Base-by-base conservation (phyloP, 2,329 filamentous ascomycete species). In the Beauveria scarabaeidicola region DNA sequence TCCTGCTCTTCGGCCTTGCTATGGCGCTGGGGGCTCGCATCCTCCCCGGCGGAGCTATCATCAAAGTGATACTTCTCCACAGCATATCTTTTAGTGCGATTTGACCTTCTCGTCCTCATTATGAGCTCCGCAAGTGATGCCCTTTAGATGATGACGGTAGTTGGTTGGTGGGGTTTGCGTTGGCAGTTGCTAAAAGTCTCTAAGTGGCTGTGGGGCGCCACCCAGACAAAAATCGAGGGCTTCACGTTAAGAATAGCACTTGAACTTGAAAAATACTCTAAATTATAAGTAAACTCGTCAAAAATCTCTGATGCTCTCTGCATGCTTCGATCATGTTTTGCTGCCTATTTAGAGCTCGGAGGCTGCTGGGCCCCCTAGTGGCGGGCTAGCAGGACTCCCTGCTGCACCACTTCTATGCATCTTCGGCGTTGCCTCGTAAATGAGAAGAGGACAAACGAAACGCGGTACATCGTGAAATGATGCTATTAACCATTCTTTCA, bases 41-140 rank as follows among this genome's bases (percentile, higher is more conserved):
- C 69, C 32, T 72, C 72, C 25, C 70, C 72, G 5, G 43, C 43
- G 13, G 67, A 69, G 48, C 67, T 68, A 19, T 66, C 67, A 17
- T 72, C 71, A 44, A 73, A 74, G 50, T 71, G 69, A 64, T 73
- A 73, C 27, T 69, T 69, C 44, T 73, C 64, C 60, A 68, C 60
- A 1, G 68, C 68, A 58, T 68, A 74, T 41, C 68, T 66, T 56
- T 74, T 74, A 27, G 65, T 65, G 48, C 70, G 72, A 63, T 74
- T 74, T 19, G 73, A 70, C 52, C 59, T 69, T 53, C 73, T 69
- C n/a, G 73, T 73, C 64, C 69, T 70, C 72, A 74, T 75, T 38
- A 21, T 29, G 21, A 43, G 15, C 41, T 13, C 15, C 21, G 23
- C 36, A 27, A 46, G 23, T 21, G 40, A 47, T n/a, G 50, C 27